Evolutionary conservation across 768 basidiomycete genomes (phyloP).

Genomic region (Lepiota venenata): DNA sequence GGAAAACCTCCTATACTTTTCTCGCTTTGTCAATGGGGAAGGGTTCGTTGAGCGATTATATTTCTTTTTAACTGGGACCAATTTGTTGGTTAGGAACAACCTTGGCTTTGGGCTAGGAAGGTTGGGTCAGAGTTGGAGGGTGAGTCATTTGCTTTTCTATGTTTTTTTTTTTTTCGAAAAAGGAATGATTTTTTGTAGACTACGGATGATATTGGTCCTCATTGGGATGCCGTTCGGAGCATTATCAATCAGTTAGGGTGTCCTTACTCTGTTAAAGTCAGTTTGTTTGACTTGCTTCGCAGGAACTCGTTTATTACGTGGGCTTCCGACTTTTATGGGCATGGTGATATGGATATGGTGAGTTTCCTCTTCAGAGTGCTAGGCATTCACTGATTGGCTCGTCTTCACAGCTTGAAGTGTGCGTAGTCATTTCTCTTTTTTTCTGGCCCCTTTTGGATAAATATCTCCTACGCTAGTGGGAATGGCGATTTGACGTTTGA

Average conservation of each 20-base stretch:
- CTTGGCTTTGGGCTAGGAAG: conserved; percentile 58
- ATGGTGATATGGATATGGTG: conserved; percentile 70
- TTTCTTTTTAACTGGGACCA: background rate
- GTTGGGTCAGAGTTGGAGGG: conserved; percentile 67
- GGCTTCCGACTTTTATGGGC: conserved; percentile 65
- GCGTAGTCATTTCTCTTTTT: conserved; percentile 14
- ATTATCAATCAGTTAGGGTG: conserved; percentile 52
- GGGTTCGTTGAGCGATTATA: conserved; percentile 33
- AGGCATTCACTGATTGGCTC: conserved; percentile 2
- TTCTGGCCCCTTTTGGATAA: background rate
- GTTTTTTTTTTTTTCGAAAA: background rate
- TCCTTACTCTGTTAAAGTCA: background rate
- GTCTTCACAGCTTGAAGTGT: conserved; percentile 51
- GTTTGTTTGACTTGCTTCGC: conserved; percentile 3
- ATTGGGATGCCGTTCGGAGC: conserved; percentile 46
- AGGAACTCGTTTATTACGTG: conserved; percentile 67
- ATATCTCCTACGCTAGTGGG: conserved; percentile 36
- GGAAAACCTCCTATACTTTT: conserved; percentile 54
- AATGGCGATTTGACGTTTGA: conserved; percentile 61
- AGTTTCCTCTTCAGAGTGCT: conserved; percentile 7
- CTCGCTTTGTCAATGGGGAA: conserved; percentile 68
- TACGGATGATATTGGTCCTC: conserved; percentile 47
- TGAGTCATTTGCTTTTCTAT: conserved; percentile 21
- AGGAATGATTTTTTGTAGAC: conserved; percentile 29
- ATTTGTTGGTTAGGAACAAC: conserved; percentile 41